Base-by-base conservation (phyloP, 1,284 basidiomycete genomes). In the Moesziomyces aphidis region DNA sequence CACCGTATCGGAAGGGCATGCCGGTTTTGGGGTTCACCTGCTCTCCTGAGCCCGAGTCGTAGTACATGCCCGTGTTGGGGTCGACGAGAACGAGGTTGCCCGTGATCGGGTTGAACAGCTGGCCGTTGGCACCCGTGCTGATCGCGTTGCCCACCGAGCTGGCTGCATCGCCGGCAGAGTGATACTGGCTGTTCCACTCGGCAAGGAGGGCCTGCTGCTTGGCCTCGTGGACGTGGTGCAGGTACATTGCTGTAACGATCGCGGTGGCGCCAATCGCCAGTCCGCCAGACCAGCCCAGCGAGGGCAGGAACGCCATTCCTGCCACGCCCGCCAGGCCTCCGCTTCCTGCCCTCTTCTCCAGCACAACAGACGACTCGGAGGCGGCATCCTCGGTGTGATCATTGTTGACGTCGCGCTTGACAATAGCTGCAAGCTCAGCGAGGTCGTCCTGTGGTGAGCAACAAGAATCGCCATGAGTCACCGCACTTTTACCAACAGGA, bases 41-140 rank as follows among this genome's bases (percentile, higher is more conserved):
- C 50, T 74, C 59, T 9, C 72, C 72, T 1, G 72, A 60, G 2
- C 59, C 53, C 22, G 66, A 59, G 47, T 74, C 72, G 56, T 74
- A 74, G 50, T 65, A 65, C 17, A 22, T 11, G 23, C 46, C 42
- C 2, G 62, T 60, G 50, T 34, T 66, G 5, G 58, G 44, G 26
- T 74, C 72, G 3, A 74, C 59, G 9, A 69, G 46, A 34, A 74
- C 47, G 2, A 69, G 50, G 28, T 56, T 46, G 28, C 72, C 72
- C 2, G 61, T 62, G 42, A 69, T 45, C 6, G 72, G 72, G 46
- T 74, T 74, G 59, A 74, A 65, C 1, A 74, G 60, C 50, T 69
- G 66, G 0, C 72, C 72, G 34, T 59, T 61, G 23, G 55, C 52
- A 5, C 72, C 72, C 8, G 66, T 69, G 28, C 15, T 34, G 50